These are phyloP conservation scores for Hansenula sp. DNA, from an alignment of 1,139 yeast genomes.

Conservation along the genomic window DNA sequence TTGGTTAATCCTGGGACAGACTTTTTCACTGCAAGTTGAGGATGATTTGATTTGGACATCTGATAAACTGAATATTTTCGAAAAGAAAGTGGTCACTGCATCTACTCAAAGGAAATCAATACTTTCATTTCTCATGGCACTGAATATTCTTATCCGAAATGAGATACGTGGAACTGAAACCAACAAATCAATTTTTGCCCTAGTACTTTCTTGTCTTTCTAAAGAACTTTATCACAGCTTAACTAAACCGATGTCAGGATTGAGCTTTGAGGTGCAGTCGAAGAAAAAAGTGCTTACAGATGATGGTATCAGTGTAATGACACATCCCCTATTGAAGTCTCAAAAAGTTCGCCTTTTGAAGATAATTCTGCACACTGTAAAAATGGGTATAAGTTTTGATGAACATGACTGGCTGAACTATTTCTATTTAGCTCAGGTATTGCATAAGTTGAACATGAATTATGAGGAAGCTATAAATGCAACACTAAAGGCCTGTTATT, in stretches of 20 bases:
- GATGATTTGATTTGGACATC: constrained; percentile 91
- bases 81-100: constrained; percentile 60
- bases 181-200: constrained; percentile 32
- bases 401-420: constrained; percentile 49
- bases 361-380: constrained; percentile 20
- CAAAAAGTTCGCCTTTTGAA: constrained; percentile 8
- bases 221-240: constrained; percentile 59
- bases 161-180: constrained; percentile 5
- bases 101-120: constrained; percentile 65
- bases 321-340: background rate
- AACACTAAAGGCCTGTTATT: constrained; percentile 35
- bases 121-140: constrained; percentile 72
- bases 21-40: constrained; percentile 75
- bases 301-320: constrained; percentile 9
- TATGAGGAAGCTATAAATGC: constrained; percentile 34
- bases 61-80: constrained; percentile 66
- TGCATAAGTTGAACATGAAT: constrained; percentile 40
- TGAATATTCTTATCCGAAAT: constrained; percentile 36
- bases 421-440: constrained; percentile 57
- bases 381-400: constrained; percentile 24
- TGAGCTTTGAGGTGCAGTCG: constrained; percentile 23
- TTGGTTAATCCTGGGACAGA: constrained; percentile 83
- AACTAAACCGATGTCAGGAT: constrained; percentile 58
- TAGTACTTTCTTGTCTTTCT: constrained; percentile 54
- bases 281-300: constrained; percentile 19